These are phyloP conservation scores for Pugionium cornutum DNA, from an alignment of 345 rosid species.

Conservation along the genomic window DNA sequence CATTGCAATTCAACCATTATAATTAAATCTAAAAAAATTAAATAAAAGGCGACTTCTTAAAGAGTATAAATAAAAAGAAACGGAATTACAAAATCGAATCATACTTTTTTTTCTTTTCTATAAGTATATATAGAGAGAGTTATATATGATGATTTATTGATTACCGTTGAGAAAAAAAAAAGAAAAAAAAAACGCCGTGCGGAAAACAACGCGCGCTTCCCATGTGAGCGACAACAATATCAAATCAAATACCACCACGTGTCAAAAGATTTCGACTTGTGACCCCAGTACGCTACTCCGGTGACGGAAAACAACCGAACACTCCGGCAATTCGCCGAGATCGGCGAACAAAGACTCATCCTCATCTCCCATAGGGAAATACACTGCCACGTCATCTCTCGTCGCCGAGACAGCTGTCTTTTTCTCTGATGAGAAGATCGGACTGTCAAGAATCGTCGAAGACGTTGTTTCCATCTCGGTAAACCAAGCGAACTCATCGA, in stretches of 20 bases:
- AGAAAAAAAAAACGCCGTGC: slow-evolving; percentile 27
- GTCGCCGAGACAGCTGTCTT: slow-evolving; percentile 24
- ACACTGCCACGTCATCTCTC: slow-evolving; percentile 53
- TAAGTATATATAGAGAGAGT: slow-evolving; percentile 11
- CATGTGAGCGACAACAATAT: slow-evolving; percentile 34
- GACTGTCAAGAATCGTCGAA: slow-evolving; percentile 67
- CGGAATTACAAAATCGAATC: slow-evolving; percentile 24
- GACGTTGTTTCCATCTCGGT: slow-evolving; percentile 75
- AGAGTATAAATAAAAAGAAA: slow-evolving; percentile 9
- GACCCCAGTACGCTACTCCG: slow-evolving; percentile 57
- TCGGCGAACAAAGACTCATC: slow-evolving; percentile 96
- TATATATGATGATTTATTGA: slow-evolving; percentile 26
- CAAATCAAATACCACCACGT: slow-evolving; percentile 37
- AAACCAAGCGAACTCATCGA: slow-evolving; percentile 84
- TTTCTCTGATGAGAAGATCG: slow-evolving; percentile 52
- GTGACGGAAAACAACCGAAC: slow-evolving; percentile 72
- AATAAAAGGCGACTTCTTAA: slow-evolving; percentile 9
- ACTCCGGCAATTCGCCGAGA: slow-evolving; percentile 98
- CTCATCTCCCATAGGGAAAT: slow-evolving; percentile 68
- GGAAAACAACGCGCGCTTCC: slow-evolving; percentile 28
- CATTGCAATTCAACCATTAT: background rate
- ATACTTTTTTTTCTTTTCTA: background rate
- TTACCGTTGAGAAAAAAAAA: slow-evolving; percentile 31
- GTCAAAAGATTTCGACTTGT: slow-evolving; percentile 71
- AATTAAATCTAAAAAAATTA: background rate